phyloP scores from a whole-genome alignment of 139 green algal genomes.

The Ettlia oleoabundans region DNA sequence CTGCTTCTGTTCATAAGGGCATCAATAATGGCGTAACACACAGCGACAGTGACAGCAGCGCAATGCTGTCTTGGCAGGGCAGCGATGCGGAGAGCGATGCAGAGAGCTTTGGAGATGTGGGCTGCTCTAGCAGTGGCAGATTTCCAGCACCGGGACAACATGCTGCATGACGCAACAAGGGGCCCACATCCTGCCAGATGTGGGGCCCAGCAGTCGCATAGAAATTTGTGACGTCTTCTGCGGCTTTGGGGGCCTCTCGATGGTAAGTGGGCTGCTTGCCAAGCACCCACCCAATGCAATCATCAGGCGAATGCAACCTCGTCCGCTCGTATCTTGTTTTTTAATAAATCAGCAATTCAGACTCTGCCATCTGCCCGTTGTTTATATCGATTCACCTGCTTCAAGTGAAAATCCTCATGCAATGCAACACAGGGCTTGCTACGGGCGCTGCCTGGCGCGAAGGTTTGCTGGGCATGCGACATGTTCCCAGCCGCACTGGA shows the following conservation, averaged over 20 bases:
- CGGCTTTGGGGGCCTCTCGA: conserved; percentile 10
- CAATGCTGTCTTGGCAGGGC: neutral
- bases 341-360: neutral
- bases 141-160: neutral
- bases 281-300: neutral
- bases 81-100: neutral
- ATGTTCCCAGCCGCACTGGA: neutral
- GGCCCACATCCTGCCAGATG: neutral
- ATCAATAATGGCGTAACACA: neutral
- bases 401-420: too few species aligned
- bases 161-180: neutral
- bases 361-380: neutral
- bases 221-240: conserved; percentile 4
- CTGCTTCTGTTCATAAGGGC: neutral
- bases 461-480: neutral
- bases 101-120: neutral
- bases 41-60: neutral
- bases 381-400: too few species aligned
- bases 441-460: neutral
- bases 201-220: neutral
- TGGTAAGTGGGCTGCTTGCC: too few species aligned
- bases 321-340: neutral
- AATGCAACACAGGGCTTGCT: neutral
- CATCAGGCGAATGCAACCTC: neutral
- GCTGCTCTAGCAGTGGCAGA: neutral